Base-by-base conservation (phyloP, 345 rosid genomes). In the Dimocarpus longan region DNA sequence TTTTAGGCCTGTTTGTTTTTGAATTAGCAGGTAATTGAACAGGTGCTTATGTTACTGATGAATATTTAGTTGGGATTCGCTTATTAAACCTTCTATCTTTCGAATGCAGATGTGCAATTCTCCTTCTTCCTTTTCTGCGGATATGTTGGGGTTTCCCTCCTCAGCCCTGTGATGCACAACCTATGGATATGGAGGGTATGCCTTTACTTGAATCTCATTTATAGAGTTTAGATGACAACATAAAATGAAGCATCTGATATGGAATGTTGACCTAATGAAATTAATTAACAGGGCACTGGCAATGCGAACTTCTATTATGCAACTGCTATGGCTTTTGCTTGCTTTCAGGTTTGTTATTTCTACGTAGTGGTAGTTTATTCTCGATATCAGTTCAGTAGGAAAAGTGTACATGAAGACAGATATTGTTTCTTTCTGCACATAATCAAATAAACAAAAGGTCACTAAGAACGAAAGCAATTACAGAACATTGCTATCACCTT, bases 121-220 rank as follows among this genome's bases (percentile, higher is more conserved):
- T 88, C 97, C 44, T 90, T 93, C 86, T 89, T 96, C 84, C 93
- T 96, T 84, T 93, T 91, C 83, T 93, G 98, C 72, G 97, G 97
- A 84, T 93, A 93, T 77, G 84, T 94, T 10, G 99, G 99, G 42
- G 87, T 94, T 67, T 90, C 98, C 66, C 94, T 96, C 59, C 97
- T 96, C 76, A 91, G 98, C 81, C 97, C 98, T 76, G 97, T 94
- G 84, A 94, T 96, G 98, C 97, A 93, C 90, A 96, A 94, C 77
- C 88, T 94, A 56, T 96, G 98, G 98, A 93, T 94, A 83, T 96
- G 98, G 99, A 88, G 97, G 98, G 99, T 94, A 90, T 39, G 69
- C 15, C 75, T 57, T 40, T 80, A 70, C 69, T 24, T 76, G 52
- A 65, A 63, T 74, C 68, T 57, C 42, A 43, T 44, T 12, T 16